A percentile compares a stretch with the other conserved stretches of the same genome.
Evolutionary conservation across 73 alveolate genomes (phyloP).

Genomic region (Symbiodinium natans): DNA sequence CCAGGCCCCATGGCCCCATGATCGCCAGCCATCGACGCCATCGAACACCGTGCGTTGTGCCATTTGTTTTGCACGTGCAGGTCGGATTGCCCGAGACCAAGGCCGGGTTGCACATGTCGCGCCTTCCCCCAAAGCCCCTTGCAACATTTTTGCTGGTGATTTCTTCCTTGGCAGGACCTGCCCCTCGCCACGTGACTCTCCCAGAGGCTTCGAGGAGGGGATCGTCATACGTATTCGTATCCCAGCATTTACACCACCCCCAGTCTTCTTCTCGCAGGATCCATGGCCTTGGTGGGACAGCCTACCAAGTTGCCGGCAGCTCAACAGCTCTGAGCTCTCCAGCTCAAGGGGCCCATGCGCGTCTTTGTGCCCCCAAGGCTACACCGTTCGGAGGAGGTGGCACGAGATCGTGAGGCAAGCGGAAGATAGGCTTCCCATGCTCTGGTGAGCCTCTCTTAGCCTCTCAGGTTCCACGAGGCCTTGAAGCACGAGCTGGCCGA

Average conservation of each 20-base stretch:
- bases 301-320: not conserved
- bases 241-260: too few relatives aligned
- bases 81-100: too few relatives aligned
- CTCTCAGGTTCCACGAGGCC: conserved; percentile 82
- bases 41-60: too few relatives aligned
- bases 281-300: conserved; percentile 90
- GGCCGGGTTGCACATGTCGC: too few relatives aligned
- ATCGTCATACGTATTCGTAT: too few relatives aligned
- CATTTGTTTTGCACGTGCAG: too few relatives aligned
- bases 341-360: not conserved
- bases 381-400: conserved; percentile 64
- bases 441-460: too few relatives aligned
- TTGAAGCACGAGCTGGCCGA: conserved; percentile 55
- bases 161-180: not conserved
- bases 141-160: too few relatives aligned
- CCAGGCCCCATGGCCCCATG: too few relatives aligned
- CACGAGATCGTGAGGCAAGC: conserved; percentile 39
- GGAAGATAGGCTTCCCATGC: not conserved
- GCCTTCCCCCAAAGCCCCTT: too few relatives aligned
- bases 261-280: not conserved
- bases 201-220: not conserved
- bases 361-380: not conserved
- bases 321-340: not conserved
- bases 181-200: not conserved
- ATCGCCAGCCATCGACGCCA: too few relatives aligned